Conservation (phyloP, 2,329 filamentous ascomycete species). For the Penicillium sp. region DNA sequence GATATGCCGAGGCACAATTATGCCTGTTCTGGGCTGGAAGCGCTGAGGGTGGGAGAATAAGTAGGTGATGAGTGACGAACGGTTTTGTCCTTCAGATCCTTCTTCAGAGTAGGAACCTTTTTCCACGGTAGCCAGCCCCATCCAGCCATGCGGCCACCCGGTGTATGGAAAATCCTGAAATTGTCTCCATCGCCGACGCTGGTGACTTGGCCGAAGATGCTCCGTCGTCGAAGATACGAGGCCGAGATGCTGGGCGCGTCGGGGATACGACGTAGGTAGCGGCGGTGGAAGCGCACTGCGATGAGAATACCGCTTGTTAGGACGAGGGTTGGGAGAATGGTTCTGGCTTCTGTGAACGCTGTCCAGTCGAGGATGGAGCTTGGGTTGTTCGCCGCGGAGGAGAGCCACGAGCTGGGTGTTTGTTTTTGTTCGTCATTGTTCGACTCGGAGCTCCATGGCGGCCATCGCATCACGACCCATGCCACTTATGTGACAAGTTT, state of each 20-base stretch:
- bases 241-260: slow-evolving; percentile 73
- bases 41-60: not conserved
- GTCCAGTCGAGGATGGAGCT: slow-evolving; percentile 45
- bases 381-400: slow-evolving; percentile 36
- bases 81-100: slow-evolving; percentile 72
- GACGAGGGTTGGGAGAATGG: slow-evolving; percentile 39
- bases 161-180: slow-evolving; percentile 91
- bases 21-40: not conserved
- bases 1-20: not conserved
- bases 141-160: slow-evolving; percentile 79
- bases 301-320: slow-evolving; percentile 42
- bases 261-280: slow-evolving; percentile 80
- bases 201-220: slow-evolving; percentile 80
- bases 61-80: slow-evolving; percentile 50
- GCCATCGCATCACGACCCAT: slow-evolving; percentile 51
- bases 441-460: slow-evolving; percentile 47
- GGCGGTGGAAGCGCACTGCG: slow-evolving; percentile 37
- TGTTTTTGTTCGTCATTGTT: slow-evolving; percentile 24
- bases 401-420: slow-evolving; percentile 13
- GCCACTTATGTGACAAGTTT: slow-evolving; percentile 17
- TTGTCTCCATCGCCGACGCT: slow-evolving; percentile 96
- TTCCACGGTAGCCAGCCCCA: slow-evolving; percentile 86
- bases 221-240: slow-evolving; percentile 70
- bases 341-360: slow-evolving; percentile 39
- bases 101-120: slow-evolving; percentile 66